phyloP scores from a whole-genome alignment of 1,139 yeast species.

The Geotrichum fermentans region DNA sequence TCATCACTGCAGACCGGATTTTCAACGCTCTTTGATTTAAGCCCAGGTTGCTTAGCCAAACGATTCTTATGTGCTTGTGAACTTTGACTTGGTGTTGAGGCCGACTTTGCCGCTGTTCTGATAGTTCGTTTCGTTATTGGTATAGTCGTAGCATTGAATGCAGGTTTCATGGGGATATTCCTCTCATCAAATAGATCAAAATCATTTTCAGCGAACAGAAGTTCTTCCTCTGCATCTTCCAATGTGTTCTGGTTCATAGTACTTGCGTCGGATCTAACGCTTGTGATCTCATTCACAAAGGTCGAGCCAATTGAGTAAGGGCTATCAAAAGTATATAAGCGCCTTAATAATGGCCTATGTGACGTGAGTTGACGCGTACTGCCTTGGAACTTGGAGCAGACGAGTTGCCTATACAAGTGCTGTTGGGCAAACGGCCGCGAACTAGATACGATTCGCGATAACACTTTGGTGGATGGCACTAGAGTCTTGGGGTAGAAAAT shows the following conservation, averaged over 20 bases:
- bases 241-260: neutral
- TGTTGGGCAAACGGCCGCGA: neutral
- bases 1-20: constrained; percentile 2
- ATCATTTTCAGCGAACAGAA: constrained; percentile 3
- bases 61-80: too few relatives aligned
- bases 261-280: neutral
- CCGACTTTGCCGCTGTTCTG: too few relatives aligned
- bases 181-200: too few relatives aligned
- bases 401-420: neutral
- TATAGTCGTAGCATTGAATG: too few relatives aligned
- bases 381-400: neutral
- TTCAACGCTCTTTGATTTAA: too few relatives aligned
- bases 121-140: too few relatives aligned
- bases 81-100: too few relatives aligned
- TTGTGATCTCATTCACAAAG: neutral
- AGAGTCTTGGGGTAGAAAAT: too few relatives aligned
- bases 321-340: neutral
- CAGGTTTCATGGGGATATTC: too few relatives aligned
- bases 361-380: too few relatives aligned
- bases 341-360: neutral
- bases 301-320: too few relatives aligned
- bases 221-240: neutral
- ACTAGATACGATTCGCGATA: neutral
- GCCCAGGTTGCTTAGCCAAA: too few relatives aligned
- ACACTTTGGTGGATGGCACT: neutral